phyloP scores from a whole-genome alignment of 148 eudicot genomes.

The Silene conica region DNA sequence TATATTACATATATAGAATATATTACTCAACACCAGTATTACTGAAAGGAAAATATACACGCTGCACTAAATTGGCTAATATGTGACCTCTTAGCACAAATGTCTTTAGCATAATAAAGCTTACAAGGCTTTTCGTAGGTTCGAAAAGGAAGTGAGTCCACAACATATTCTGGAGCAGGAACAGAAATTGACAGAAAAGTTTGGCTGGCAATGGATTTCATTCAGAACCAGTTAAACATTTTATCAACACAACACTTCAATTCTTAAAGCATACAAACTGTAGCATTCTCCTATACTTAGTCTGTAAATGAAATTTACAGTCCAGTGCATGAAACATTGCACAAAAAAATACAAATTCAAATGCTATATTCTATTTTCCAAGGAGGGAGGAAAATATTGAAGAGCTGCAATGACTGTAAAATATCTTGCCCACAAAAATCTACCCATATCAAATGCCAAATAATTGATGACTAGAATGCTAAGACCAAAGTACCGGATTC shows the following conservation, averaged over 20 bases:
- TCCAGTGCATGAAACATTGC: not conserved
- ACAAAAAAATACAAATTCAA: not conserved
- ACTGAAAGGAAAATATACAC: not conserved
- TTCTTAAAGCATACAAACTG: not conserved
- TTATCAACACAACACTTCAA: not conserved
- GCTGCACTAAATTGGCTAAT: not conserved
- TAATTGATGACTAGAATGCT: too few species aligned
- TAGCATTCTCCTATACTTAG: not conserved
- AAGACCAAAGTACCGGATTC: too few species aligned
- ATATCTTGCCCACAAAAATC: too few species aligned
- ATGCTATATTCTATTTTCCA: too few species aligned
- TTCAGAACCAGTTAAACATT: conserved; percentile 60
- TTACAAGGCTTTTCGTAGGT: conserved; percentile 38
- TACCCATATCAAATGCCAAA: too few species aligned
- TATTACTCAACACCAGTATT: too few species aligned
- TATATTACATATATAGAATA: too few species aligned
- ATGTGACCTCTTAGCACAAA: not conserved
- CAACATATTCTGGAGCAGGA: conserved; percentile 76
- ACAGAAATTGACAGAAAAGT: conserved; percentile 63
- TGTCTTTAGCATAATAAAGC: conserved; percentile 17
- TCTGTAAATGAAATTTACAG: not conserved
- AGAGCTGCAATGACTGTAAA: too few species aligned
- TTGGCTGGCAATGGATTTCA: conserved; percentile 76
- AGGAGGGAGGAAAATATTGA: too few species aligned
- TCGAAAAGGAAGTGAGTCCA: conserved; percentile 64